These are phyloP conservation scores for Coprinellus micaceus DNA, from an alignment of 768 basidiomycete species.

Conservation along the genomic window DNA sequence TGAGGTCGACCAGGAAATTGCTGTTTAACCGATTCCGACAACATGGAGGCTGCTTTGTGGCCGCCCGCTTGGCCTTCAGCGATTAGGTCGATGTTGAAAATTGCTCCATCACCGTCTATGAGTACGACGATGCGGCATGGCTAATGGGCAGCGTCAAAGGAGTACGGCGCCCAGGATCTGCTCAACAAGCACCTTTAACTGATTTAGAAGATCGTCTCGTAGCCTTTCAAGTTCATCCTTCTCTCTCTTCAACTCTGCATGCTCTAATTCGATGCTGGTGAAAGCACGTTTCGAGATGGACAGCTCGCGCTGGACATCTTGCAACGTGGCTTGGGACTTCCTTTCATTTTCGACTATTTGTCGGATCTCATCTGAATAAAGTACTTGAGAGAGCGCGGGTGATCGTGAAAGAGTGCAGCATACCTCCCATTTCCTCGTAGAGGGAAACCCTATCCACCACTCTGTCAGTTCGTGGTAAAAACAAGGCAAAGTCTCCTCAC, in stretches of 20 bases:
- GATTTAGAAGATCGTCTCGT: conserved; percentile 33
- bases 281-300: conserved; percentile 41
- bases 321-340: conserved; percentile 27
- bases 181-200: conserved; percentile 30
- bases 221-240: conserved; percentile 32
- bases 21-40: conserved; percentile 38
- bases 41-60: conserved; percentile 46
- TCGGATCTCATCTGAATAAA: conserved; percentile 33
- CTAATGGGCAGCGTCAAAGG: conserved; percentile 20
- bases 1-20: conserved; percentile 34
- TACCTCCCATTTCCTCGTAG: not conserved
- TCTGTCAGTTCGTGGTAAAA: no score
- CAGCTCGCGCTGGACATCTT: conserved; percentile 37
- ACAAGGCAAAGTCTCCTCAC: no score
- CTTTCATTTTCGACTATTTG: conserved; percentile 32
- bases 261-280: conserved; percentile 33
- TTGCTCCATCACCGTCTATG: conserved; percentile 63
- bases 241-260: conserved; percentile 13
- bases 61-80: conserved; percentile 56
- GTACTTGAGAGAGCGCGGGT: not conserved
- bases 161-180: not conserved
- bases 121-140: conserved; percentile 45
- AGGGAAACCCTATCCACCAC: not conserved
- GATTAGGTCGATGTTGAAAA: conserved; percentile 54
- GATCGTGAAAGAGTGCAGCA: not conserved